Evolutionary conservation across 306 rosid genomes (phyloP), one percentile per base, ranked within the genome.

Genomic region (Rubus idaeus): DNA sequence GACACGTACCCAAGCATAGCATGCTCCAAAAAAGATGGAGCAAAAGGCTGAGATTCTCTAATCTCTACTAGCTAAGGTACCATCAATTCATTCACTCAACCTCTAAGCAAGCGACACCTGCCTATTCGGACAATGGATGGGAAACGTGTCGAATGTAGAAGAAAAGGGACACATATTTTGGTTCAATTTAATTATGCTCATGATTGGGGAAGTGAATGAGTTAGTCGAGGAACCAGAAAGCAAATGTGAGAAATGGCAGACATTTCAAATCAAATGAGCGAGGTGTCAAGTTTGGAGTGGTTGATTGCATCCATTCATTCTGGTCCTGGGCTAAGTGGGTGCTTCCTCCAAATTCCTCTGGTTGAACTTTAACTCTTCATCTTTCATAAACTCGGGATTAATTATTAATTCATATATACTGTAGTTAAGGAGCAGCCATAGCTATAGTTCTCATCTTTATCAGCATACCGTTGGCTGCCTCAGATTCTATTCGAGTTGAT

Each of bases 221-320:
- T 52, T 23, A 58, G 63, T 69, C 57, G 57, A 79, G 21, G 14
- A 45, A 49, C 39, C 8, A 23, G 18, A 42, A 23, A 55, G 7
- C 18, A 23, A 26, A 17, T 17, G 13, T 40, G 17, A 49, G 47
- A 17, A 16, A 39, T 37, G 72, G 83, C 76, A 80, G 83, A 74
- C 84, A 78, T 39, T 56, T 71, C 41, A 58, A 51, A 60, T 56
- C 52, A 49, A 58, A 13, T 18, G 57, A 35, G 1, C 35, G 20
- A 73, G 79, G 67, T 85, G 89, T 76, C 84, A 1, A n/a, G 40
- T 44, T 30, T 42, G 10, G 7, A 77, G 44, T 61, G 82, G 75
- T 55, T 76, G 56, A 58, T 84, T 82, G 26, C 62, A 68, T 78
- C 0, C 56, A 26, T 35, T 30, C 64, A 45, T 74, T 70, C 23